Evolutionary conservation across 306 rosid genomes (phyloP).

Genomic region (Dalbergia cochinchinensis): DNA sequence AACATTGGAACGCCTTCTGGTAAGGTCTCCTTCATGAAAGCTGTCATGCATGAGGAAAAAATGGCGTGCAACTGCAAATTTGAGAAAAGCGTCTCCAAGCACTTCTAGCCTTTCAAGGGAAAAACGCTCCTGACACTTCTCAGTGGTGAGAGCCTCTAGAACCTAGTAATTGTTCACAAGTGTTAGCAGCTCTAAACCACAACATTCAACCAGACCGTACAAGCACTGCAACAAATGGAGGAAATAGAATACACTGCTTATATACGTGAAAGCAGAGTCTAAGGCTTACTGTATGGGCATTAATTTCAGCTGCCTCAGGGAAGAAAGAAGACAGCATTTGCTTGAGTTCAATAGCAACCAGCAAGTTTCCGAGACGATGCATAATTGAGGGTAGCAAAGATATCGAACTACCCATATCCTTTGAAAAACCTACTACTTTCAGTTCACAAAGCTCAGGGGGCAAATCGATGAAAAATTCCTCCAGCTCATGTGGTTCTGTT

Average conservation of each 20-base stretch:
- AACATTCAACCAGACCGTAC: constrained; percentile 29
- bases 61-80: constrained; percentile 83
- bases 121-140: constrained; percentile 89
- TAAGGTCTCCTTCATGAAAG: constrained; percentile 92
- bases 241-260: constrained; percentile 10
- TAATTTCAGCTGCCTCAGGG: constrained; percentile 82
- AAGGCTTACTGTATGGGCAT: constrained; percentile 70
- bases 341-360: constrained; percentile 93
- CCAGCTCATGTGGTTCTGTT: constrained; percentile 68
- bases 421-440: constrained; percentile 88
- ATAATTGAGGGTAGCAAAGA: constrained; percentile 92
- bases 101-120: constrained; percentile 98
- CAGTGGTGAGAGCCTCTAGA: constrained; percentile 94
- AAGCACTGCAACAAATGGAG: constrained; percentile 30
- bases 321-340: constrained; percentile 59
- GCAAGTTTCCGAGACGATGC: constrained; percentile 94
- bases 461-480: constrained; percentile 67
- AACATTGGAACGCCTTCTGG: constrained; percentile 70
- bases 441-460: constrained; percentile 92
- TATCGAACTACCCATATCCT: constrained; percentile 93
- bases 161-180: constrained; percentile 59
- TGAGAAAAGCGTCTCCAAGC: constrained; percentile 96
- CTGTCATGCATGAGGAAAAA: constrained; percentile 71
- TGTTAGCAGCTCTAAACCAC: constrained; percentile 41
- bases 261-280: background rate